A percentile compares a stretch with the other conserved stretches of the same genome.
Evolutionary conservation across 169 alveolate species (phyloP).

Genomic region (Eimeria acervulina): DNA sequence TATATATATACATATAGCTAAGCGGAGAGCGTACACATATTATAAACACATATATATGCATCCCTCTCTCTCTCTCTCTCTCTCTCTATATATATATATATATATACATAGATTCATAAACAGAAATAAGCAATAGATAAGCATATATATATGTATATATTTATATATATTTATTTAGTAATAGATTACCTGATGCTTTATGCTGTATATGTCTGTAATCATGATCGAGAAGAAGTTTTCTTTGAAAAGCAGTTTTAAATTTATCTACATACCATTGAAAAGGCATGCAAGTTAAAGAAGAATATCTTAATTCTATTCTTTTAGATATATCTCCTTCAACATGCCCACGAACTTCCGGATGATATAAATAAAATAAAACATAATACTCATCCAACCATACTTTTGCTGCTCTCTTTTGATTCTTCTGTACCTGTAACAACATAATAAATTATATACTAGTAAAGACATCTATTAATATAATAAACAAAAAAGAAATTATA

Average conservation of each 20-base stretch:
- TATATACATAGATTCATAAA: too few relatives aligned
- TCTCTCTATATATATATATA: too few relatives aligned
- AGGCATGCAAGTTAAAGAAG: constrained; percentile 55
- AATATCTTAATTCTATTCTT: constrained; percentile 36
- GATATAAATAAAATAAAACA: constrained; percentile 40
- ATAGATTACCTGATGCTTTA: constrained; percentile 21
- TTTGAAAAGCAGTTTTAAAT: constrained; percentile 71
- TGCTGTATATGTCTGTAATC: constrained; percentile 74
- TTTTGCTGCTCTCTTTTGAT: constrained; percentile 83
- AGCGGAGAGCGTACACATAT: too few relatives aligned
- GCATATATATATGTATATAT: too few relatives aligned
- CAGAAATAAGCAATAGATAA: too few relatives aligned
- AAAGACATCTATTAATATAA: not conserved
- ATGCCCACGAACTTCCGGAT: constrained; percentile 69
- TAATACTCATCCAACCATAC: constrained; percentile 85
- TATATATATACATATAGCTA: not conserved
- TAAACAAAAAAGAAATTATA: not conserved
- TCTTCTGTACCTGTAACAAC: constrained; percentile 80
- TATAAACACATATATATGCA: too few relatives aligned
- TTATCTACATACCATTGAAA: constrained; percentile 83
- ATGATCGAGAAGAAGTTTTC: constrained; percentile 76
- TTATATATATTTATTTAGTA: not conserved
- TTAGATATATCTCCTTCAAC: constrained; percentile 23
- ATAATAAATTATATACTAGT: not conserved
- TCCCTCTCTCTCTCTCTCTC: too few relatives aligned